Conservation (phyloP, 768 basidiomycete genomes). For the Trichaptum fuscoviolaceum region DNA sequence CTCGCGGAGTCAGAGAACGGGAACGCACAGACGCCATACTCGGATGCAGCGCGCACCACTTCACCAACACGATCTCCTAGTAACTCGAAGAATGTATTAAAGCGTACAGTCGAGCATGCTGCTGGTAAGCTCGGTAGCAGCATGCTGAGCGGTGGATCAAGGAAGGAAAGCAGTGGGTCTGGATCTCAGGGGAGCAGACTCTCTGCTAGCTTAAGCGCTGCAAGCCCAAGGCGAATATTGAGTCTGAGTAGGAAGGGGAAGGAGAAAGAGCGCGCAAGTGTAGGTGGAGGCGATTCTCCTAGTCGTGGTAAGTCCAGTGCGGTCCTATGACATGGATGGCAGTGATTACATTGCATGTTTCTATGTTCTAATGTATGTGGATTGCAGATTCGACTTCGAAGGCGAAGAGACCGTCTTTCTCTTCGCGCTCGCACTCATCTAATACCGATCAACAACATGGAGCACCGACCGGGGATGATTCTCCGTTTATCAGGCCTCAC, state of each 20-base stretch:
- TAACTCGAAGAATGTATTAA: conserved; percentile 18
- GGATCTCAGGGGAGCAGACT: conserved; percentile 35
- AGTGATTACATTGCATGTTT: not conserved
- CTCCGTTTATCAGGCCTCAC: conserved; percentile 68
- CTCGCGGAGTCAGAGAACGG: conserved; percentile 6
- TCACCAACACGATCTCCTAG: conserved; percentile 11
- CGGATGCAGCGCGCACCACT: not conserved
- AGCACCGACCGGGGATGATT: conserved; percentile 37
- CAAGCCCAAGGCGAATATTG: conserved; percentile 46
- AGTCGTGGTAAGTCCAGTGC: not conserved
- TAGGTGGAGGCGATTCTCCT: conserved; percentile 24
- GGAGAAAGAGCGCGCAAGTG: conserved; percentile 36
- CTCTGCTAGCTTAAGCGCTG: conserved; percentile 24
- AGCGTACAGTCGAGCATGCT: conserved; percentile 45
- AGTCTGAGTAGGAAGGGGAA: conserved; percentile 50
- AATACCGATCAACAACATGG: conserved; percentile 12
- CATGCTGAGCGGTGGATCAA: conserved; percentile 18
- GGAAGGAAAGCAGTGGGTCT: conserved; percentile 16
- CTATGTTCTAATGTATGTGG: not conserved
- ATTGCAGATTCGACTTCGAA: not conserved
- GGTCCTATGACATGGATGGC: not conserved
- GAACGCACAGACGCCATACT: not conserved
- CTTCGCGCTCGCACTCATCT: conserved; percentile 24
- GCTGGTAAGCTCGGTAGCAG: conserved; percentile 64
- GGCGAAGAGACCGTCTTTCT: not conserved